These are phyloP conservation scores for Candida ovalis DNA, from an alignment of 805 yeast genomes.

Conservation along the genomic window DNA sequence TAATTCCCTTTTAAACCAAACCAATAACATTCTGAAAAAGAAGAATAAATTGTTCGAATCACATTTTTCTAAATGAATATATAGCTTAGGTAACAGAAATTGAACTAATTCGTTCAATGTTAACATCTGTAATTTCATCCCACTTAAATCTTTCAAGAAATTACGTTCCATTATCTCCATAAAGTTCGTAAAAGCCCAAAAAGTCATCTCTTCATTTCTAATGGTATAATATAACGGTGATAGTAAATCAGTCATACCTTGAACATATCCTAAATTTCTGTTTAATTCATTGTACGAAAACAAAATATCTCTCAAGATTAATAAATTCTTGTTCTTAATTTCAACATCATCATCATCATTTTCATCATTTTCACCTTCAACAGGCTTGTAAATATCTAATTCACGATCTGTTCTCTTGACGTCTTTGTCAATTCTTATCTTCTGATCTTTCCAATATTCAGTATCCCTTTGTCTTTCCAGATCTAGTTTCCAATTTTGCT, in stretches of 20 bases:
- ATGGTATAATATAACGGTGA: slow-evolving; percentile 72
- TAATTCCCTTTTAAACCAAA: slow-evolving; percentile 93
- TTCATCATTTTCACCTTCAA: slow-evolving; percentile 29
- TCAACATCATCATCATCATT: slow-evolving; percentile 57
- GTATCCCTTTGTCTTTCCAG: slow-evolving; percentile 46
- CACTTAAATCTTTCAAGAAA: slow-evolving; percentile 86
- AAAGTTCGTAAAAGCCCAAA: slow-evolving; percentile 83
- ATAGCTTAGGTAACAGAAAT: slow-evolving; percentile 82
- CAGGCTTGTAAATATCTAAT: slow-evolving; percentile 53
- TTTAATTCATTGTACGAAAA: slow-evolving; percentile 85
- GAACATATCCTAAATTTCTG: slow-evolving; percentile 86
- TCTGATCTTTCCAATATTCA: slow-evolving; percentile 86
- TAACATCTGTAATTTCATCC: slow-evolving; percentile 86
- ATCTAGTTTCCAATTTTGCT: slow-evolving; percentile 68
- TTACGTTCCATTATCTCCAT: slow-evolving; percentile 97
- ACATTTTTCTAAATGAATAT: slow-evolving; percentile 77
- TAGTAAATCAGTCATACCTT: slow-evolving; percentile 94
- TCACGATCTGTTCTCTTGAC: slow-evolving; percentile 87
- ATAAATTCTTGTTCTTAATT: slow-evolving; percentile 72
- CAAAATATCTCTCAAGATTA: slow-evolving; percentile 68
- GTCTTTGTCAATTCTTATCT: slow-evolving; percentile 87
- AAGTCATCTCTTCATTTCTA: slow-evolving; percentile 73
- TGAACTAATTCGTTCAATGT: slow-evolving; percentile 83
- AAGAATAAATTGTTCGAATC: slow-evolving; percentile 89
- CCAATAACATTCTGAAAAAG: slow-evolving; percentile 90